Conservation (phyloP, 441 rosid genomes). For the Syzygium syzygioides region DNA sequence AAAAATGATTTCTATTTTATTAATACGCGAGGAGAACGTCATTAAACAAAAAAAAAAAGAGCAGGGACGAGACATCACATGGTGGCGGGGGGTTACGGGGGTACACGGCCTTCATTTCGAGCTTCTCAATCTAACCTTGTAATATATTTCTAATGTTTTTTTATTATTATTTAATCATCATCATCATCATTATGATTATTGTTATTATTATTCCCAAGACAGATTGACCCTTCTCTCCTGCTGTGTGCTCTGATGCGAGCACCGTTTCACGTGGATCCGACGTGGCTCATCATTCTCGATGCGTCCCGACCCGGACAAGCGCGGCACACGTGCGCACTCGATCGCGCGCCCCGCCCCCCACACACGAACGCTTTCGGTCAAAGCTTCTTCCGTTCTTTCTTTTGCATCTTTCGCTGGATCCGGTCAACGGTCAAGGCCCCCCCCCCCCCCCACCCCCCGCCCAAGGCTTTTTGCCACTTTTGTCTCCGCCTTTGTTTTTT, state of each 20-base stretch:
- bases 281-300: neutral
- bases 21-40: neutral
- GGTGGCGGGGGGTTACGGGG: neutral
- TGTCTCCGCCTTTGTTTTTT: neutral
- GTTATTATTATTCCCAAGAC: too few relatives aligned
- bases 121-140: neutral
- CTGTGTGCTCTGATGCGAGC: too few relatives aligned
- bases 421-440: constrained; percentile 28
- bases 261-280: neutral
- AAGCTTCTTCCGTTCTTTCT: constrained; percentile 8
- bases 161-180: neutral
- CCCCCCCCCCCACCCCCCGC: neutral
- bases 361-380: constrained; percentile 40
- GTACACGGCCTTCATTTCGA: neutral
- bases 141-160: neutral
- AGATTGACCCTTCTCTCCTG: too few relatives aligned
- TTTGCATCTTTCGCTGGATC: constrained; percentile 30
- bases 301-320: constrained; percentile 29
- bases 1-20: neutral
- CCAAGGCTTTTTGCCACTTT: constrained; percentile 1
- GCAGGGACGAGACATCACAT: neutral
- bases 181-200: too few relatives aligned
- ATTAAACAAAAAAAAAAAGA: neutral
- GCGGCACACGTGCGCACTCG: constrained; percentile 30
- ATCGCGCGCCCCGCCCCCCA: constrained; percentile 1